A percentile compares a stretch with the other conserved stretches of the same genome.
Evolutionary conservation across 106 monocot genomes (phyloP).

Genomic region (Dactylorhiza incarnata): DNA sequence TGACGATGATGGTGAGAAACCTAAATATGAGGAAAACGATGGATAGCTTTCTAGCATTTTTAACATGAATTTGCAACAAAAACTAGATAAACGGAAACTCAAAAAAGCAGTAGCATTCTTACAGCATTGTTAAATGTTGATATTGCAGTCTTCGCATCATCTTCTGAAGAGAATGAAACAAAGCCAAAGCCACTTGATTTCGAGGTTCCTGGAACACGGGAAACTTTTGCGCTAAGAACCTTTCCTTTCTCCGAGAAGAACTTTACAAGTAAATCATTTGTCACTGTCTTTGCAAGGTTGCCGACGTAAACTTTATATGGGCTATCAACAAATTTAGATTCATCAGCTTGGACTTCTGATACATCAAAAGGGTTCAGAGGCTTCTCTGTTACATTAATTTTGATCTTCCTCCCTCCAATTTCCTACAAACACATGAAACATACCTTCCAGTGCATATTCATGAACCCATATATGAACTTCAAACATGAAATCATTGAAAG

Average conservation of each 20-base stretch:
- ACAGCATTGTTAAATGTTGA: conserved; percentile 68
- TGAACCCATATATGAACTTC: background rate
- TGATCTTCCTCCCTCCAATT: conserved; percentile 83
- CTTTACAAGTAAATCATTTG: conserved; percentile 49
- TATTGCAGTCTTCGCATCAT: conserved; percentile 72
- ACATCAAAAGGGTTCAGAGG: conserved; percentile 41
- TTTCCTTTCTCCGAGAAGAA: conserved; percentile 88
- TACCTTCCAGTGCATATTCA: background rate
- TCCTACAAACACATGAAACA: conserved; percentile 33
- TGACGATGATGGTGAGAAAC: no score
- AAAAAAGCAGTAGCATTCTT: conserved; percentile 15
- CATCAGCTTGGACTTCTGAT: conserved; percentile 56
- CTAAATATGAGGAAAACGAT: background rate
- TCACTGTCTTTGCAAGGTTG: conserved; percentile 80
- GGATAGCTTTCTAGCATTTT: background rate
- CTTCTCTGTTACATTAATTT: conserved; percentile 95
- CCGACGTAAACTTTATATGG: conserved; percentile 95
- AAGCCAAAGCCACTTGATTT: conserved; percentile 94
- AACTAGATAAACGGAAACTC: background rate
- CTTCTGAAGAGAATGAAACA: conserved; percentile 86
- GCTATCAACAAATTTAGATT: conserved; percentile 76
- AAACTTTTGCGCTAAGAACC: conserved; percentile 76
- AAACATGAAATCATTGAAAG: background rate
- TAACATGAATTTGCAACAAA: background rate
- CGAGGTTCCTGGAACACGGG: conserved; percentile 67